phyloP scores from a whole-genome alignment of 352 stramenopile genomes.

The Phytophthora pinifolia region DNA sequence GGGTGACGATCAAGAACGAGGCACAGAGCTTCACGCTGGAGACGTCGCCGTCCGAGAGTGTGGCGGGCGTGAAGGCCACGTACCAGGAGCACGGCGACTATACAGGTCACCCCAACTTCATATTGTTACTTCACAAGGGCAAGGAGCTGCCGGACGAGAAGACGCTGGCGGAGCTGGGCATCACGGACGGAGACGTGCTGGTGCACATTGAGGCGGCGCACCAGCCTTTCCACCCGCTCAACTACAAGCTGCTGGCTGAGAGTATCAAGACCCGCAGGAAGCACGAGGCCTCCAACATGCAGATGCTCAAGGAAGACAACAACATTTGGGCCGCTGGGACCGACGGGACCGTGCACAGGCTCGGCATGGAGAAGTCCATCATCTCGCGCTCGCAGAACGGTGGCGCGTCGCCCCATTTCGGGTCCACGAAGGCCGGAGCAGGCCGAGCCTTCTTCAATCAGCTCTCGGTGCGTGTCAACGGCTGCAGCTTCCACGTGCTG shows the following conservation, averaged over 20 bases:
- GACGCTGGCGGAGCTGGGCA: slow-evolving; percentile 66
- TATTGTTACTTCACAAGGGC: slow-evolving; percentile 84
- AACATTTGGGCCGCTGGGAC: slow-evolving; percentile 82
- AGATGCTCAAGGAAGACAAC: slow-evolving; percentile 87
- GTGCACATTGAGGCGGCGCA: slow-evolving; percentile 86
- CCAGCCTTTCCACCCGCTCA: slow-evolving; percentile 85
- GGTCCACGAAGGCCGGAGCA: slow-evolving; percentile 50
- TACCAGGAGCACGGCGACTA: slow-evolving; percentile 80
- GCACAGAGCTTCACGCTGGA: slow-evolving; percentile 64
- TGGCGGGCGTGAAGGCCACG: slow-evolving; percentile 80
- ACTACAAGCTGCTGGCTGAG: slow-evolving; percentile 83
- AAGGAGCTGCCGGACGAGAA: slow-evolving; percentile 87
- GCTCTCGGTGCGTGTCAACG: slow-evolving; percentile 83
- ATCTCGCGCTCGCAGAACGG: slow-evolving; percentile 63
- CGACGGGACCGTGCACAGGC: slow-evolving; percentile 78
- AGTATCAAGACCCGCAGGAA: slow-evolving; percentile 74
- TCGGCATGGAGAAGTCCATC: slow-evolving; percentile 85
- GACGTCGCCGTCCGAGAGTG: slow-evolving; percentile 65
- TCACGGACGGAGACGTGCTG: slow-evolving; percentile 61
- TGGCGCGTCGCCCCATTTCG: slow-evolving; percentile 51
- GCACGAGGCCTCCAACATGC: slow-evolving; percentile 80
- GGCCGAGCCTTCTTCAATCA: slow-evolving; percentile 86
- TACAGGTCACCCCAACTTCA: slow-evolving; percentile 68
- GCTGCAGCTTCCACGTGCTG: slow-evolving; percentile 84
- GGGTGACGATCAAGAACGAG: slow-evolving; percentile 84